Evolutionary conservation across 2,329 filamentous ascomycete species (phyloP).

Genomic region (Sphaceloma murrayae): DNA sequence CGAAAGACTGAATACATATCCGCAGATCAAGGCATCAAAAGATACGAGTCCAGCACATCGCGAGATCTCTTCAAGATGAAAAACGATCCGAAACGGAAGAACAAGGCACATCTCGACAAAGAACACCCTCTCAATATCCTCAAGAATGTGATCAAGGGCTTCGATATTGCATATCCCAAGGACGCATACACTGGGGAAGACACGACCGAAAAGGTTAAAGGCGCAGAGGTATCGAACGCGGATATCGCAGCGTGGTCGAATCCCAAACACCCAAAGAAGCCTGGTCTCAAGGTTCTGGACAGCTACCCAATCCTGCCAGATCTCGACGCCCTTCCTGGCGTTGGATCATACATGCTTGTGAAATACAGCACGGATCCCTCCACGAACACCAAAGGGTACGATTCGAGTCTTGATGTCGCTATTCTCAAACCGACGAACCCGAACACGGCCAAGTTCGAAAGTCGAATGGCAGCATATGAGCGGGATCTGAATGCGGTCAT

Average conservation of each 20-base stretch:
- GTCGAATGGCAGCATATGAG: constrained; percentile 39
- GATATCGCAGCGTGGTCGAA: constrained; percentile 51
- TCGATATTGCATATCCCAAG: constrained; percentile 55
- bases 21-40: constrained; percentile 33
- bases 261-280: constrained; percentile 51
- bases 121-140: constrained; percentile 54
- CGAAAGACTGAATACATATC: constrained; percentile 94
- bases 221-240: constrained; percentile 43
- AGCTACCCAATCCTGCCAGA: constrained; percentile 54
- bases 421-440: constrained; percentile 46
- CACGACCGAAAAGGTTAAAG: constrained; percentile 45
- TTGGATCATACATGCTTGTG: constrained; percentile 49
- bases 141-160: constrained; percentile 52
- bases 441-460: constrained; percentile 35
- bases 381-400: constrained; percentile 40
- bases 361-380: constrained; percentile 54
- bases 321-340: constrained; percentile 49
- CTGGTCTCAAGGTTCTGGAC: constrained; percentile 48
- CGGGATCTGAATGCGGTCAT: constrained; percentile 43
- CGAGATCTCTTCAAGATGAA: constrained; percentile 40
- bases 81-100: constrained; percentile 34
- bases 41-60: constrained; percentile 45
- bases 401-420: constrained; percentile 50
- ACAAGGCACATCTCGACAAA: constrained; percentile 32
- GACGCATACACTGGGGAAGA: constrained; percentile 59